Percentiles rank a stretch among this genome's conserved stretches.
Evolutionary conservation across 2,329 filamentous ascomycete species (phyloP).

Genomic region (Triangularia setosa): DNA sequence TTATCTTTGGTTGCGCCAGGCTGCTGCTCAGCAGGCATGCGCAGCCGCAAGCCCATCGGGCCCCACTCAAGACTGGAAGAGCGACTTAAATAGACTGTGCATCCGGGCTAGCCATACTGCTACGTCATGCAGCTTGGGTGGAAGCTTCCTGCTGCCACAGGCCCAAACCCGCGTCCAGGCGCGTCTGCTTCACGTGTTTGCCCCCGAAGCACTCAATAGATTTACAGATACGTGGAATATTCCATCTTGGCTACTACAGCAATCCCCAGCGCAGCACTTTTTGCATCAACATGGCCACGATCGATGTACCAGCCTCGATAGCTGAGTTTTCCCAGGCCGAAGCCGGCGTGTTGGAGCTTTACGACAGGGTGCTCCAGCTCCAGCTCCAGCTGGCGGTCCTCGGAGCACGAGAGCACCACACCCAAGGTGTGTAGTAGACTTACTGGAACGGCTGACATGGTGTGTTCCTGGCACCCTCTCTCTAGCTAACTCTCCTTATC

Average conservation of each 20-base stretch:
- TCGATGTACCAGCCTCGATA: conserved; percentile 21
- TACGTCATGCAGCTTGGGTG: neutral
- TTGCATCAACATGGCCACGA: conserved; percentile 10
- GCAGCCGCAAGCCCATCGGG: neutral
- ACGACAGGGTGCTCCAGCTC: conserved; percentile 67
- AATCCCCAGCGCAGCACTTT: conserved; percentile 22
- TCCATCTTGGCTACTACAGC: neutral
- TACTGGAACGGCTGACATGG: neutral
- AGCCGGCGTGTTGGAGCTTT: conserved; percentile 61
- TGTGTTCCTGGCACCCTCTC: neutral
- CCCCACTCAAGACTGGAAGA: neutral
- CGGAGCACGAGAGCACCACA: conserved; percentile 42
- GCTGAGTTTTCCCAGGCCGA: conserved; percentile 64
- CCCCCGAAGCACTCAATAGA: neutral
- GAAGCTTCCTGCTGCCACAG: neutral
- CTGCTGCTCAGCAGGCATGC: neutral
- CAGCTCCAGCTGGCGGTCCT: conserved; percentile 69
- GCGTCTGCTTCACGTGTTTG: neutral
- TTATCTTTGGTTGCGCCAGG: neutral
- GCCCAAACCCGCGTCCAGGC: neutral
- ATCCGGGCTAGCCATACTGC: neutral
- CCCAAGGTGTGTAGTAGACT: conserved; percentile 31
- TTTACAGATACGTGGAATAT: too few species aligned
- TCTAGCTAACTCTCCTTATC: neutral
- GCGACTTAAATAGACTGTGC: neutral